A percentile compares a stretch with the other conserved stretches of the same genome.
Evolutionary conservation across 192 early-diverging fungal species (phyloP).

Genomic region (Umbelopsis ramanniana): DNA sequence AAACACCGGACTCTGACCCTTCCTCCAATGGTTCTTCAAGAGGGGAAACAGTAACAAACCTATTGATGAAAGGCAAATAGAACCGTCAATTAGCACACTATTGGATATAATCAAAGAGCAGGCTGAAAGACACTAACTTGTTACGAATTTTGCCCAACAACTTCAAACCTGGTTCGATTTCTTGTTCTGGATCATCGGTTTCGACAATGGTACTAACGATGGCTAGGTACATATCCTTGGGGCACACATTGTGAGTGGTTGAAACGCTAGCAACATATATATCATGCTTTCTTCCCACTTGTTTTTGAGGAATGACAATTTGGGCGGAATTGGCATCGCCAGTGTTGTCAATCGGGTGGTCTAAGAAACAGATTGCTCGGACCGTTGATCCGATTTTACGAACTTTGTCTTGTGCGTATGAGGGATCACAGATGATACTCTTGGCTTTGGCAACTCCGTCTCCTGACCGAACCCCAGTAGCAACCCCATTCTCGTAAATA

Average conservation of each 20-base stretch:
- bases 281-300: constrained; percentile 91
- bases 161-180: constrained; percentile 86
- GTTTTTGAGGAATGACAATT: constrained; percentile 98
- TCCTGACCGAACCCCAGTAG: constrained; percentile 90
- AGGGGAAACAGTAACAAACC: constrained; percentile 81
- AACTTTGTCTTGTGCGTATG: constrained; percentile 84
- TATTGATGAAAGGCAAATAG: background rate
- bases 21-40: constrained; percentile 86
- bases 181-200: constrained; percentile 85
- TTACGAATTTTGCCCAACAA: constrained; percentile 90
- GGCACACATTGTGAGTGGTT: constrained; percentile 86
- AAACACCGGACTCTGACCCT: constrained; percentile 83
- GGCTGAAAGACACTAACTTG: constrained; percentile 49
- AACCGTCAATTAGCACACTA: background rate
- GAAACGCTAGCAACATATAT: constrained; percentile 97
- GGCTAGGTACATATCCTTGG: constrained; percentile 84
- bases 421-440: constrained; percentile 95
- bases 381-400: constrained; percentile 88
- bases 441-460: constrained; percentile 82
- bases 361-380: constrained; percentile 94
- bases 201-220: constrained; percentile 98
- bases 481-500: constrained; percentile 77
- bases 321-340: constrained; percentile 87
- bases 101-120: background rate
- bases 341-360: constrained; percentile 90